phyloP scores from a whole-genome alignment of 345 rosid genomes.

The Salix dunnii region DNA sequence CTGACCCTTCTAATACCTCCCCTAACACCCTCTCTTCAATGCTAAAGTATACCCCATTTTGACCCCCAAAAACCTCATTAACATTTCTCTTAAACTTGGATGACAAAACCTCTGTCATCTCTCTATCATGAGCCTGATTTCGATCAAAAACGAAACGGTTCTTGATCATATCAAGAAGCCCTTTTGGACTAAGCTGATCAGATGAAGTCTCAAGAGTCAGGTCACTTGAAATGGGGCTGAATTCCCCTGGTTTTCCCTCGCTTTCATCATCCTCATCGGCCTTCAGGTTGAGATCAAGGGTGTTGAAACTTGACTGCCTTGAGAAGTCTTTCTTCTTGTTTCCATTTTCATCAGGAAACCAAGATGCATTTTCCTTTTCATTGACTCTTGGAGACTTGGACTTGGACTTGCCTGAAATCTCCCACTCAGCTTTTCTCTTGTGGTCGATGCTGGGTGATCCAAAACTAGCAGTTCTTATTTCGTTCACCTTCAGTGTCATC shows the following conservation, averaged over 20 bases:
- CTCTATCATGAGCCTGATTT: constrained; percentile 29
- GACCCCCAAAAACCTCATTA: constrained; percentile 43
- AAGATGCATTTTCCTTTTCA: constrained; percentile 32
- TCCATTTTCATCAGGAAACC: constrained; percentile 24
- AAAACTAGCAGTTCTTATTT: constrained; percentile 18
- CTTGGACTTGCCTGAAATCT: constrained; percentile 36
- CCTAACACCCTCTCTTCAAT: constrained; percentile 52
- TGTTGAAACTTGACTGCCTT: constrained; percentile 55
- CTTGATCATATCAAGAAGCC: constrained; percentile 51
- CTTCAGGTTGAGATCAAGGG: constrained; percentile 68
- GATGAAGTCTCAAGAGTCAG: constrained; percentile 48
- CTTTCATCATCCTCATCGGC: constrained; percentile 39
- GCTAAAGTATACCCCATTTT: constrained; percentile 39
- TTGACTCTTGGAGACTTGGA: constrained; percentile 40
- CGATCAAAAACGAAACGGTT: constrained; percentile 48
- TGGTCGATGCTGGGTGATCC: constrained; percentile 16
- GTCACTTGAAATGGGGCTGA: constrained; percentile 69
- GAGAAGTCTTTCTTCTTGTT: constrained; percentile 42
- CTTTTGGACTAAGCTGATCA: constrained; percentile 21
- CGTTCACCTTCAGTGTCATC: constrained; percentile 51
- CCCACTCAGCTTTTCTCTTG: constrained; percentile 63
- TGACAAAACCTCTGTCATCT: constrained; percentile 34
- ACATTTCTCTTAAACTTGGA: constrained; percentile 37
- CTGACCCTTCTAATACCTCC: constrained; percentile 38
- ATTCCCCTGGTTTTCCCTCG: constrained; percentile 36